Base-by-base conservation (phyloP, 768 basidiomycete species). In the Aureoboletus auriporus region DNA sequence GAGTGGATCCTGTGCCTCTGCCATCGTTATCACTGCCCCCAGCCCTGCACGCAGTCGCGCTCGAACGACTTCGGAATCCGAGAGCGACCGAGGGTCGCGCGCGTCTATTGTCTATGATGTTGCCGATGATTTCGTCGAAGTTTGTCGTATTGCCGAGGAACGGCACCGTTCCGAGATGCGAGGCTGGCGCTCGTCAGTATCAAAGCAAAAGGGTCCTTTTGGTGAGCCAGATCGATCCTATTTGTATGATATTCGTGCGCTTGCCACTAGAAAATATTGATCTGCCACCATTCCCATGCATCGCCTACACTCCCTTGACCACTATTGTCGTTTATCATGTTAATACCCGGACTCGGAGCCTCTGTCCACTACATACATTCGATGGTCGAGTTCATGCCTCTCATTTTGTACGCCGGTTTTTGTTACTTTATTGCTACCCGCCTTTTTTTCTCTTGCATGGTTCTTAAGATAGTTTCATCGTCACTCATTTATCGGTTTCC, bases 261-360 rank as follows among this genome's bases (percentile, higher is more conserved):
- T 93, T 48, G 89, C 89, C 13, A 90, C 86, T n/a, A 80, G 88
- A 65, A 84, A 82, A 65, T 90, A 91, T 68, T 87, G 62, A 79
- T 56, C 11, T 50, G 5, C 42, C 47, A 26, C 14, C 39, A 23
- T 39, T 51, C 23, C 34, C 33, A n/a, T 35, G 17, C 39, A 35
- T 28, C 27, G 35, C 26, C 42, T 39, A 20, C 31, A 10, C 31
- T 14, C 35, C 47, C 39, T 42, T 42, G 41, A 29, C 17, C 26
- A 17, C 48, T 38, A 41, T 34, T 40, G 40, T 50, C 27, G 8
- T 37, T 50, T 50, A 49, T 51, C 53, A 46, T 60, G 51, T 58
- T 50, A 39, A 56, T 55, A 52, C 29, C 33, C 48, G 64, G 60
- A 67, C 56, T 50, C 34, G n/a, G 42, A 47, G 39, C 48, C 35